These are phyloP conservation scores for Boletellus ananiceps DNA, from an alignment of 768 basidiomycete genomes.

Conservation along the genomic window DNA sequence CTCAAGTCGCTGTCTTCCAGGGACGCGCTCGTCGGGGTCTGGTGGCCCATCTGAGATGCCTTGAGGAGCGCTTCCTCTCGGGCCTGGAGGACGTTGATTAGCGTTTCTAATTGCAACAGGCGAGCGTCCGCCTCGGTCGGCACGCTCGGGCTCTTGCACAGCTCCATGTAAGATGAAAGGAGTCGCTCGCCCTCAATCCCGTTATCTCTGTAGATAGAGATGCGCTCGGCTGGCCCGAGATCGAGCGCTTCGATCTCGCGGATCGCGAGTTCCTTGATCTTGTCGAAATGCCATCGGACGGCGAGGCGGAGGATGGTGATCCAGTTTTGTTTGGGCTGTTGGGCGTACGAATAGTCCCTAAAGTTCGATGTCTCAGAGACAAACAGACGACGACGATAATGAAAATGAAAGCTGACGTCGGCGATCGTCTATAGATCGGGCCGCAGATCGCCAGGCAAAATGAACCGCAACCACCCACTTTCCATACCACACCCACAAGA, in stretches of 20 bases:
- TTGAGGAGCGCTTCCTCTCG: constrained; percentile 46
- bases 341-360: constrained; percentile 52
- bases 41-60: constrained; percentile 25
- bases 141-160: constrained; percentile 51
- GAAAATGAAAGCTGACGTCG: background rate
- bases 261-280: constrained; percentile 47
- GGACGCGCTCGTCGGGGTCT: constrained; percentile 32
- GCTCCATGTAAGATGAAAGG: constrained; percentile 45
- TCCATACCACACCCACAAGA: constrained; percentile 60
- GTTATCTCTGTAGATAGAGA: constrained; percentile 53
- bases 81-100: constrained; percentile 48
- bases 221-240: constrained; percentile 47
- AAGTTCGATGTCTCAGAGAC: background rate
- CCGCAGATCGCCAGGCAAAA: too few species aligned
- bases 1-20: constrained; percentile 29
- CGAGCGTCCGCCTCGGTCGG: constrained; percentile 50
- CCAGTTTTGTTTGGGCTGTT: constrained; percentile 51
- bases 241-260: constrained; percentile 49
- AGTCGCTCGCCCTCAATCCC: constrained; percentile 48
- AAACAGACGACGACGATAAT: background rate
- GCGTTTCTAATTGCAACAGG: constrained; percentile 51
- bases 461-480: constrained; percentile 30
- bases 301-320: constrained; percentile 49
- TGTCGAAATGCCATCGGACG: constrained; percentile 50
- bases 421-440: background rate